phyloP scores from a whole-genome alignment of 176 grass and related monocot species.

The Oryza glumipatula region DNA sequence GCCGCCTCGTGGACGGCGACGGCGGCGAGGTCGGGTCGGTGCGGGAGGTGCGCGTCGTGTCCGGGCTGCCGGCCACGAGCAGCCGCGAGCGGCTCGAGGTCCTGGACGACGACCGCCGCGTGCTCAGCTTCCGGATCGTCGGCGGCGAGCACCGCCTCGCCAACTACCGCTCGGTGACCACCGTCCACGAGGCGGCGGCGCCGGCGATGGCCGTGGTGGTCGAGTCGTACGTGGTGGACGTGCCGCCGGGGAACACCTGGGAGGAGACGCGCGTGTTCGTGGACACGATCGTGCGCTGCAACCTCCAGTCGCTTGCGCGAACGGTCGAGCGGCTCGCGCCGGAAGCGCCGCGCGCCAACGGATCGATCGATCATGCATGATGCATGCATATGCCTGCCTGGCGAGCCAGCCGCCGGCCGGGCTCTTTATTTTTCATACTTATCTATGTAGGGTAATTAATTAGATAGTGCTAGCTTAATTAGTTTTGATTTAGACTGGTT shows the following conservation, averaged over 20 bases:
- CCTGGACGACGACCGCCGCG: constrained; percentile 69
- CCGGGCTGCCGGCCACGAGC: constrained; percentile 60
- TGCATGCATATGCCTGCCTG: not conserved
- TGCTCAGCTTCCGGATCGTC: constrained; percentile 80
- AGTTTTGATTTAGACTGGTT: not conserved
- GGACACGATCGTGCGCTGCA: constrained; percentile 79
- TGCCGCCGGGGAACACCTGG: constrained; percentile 74
- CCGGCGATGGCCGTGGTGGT: constrained; percentile 53
- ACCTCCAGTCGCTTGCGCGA: constrained; percentile 70
- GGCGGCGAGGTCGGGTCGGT: constrained; percentile 66
- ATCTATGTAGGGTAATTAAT: not conserved
- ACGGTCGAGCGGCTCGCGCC: constrained; percentile 48
- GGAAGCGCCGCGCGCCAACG: constrained; percentile 1
- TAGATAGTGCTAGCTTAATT: not conserved
- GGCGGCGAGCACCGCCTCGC: constrained; percentile 82
- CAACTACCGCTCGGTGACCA: constrained; percentile 92
- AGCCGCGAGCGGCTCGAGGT: constrained; percentile 89
- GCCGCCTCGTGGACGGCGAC: constrained; percentile 68
- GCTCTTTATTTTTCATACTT: not conserved
- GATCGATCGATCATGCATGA: not conserved
- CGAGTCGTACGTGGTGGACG: constrained; percentile 91
- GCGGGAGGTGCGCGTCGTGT: constrained; percentile 65
- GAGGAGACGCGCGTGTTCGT: constrained; percentile 77
- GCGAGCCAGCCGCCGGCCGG: not conserved
- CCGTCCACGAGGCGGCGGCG: constrained; percentile 53